Evolutionary conservation across 768 basidiomycete species (phyloP).

Genomic region (Suillus alpinus): DNA sequence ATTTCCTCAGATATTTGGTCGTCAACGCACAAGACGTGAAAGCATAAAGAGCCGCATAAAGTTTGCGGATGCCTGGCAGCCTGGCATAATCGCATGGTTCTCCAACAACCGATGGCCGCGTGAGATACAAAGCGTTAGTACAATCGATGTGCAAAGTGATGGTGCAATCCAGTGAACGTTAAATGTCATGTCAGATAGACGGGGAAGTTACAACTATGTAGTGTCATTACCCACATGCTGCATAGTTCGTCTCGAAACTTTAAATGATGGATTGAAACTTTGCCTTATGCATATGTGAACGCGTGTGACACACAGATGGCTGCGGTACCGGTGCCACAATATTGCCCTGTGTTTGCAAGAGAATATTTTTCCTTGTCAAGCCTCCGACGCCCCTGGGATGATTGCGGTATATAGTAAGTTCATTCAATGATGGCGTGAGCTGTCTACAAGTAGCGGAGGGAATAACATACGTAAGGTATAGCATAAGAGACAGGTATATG

Average conservation of each 20-base stretch:
- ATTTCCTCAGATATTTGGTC: neutral
- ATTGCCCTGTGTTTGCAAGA: neutral
- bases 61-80: neutral
- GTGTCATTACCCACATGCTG: neutral
- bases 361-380: neutral
- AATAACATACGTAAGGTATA: conserved; percentile 25
- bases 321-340: neutral
- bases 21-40: neutral
- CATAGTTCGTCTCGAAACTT: neutral
- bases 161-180: neutral
- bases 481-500: conserved; percentile 17
- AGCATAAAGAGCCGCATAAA: neutral
- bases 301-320: neutral
- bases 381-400: neutral
- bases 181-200: neutral
- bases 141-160: neutral
- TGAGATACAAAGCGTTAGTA: neutral
- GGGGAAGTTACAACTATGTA: neutral
- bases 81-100: neutral
- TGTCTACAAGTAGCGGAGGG: neutral
- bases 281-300: neutral
- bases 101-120: neutral
- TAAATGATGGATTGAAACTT: neutral
- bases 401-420: neutral
- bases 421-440: neutral